Base-by-base conservation (phyloP, 1,284 basidiomycete species). In the Mycena sp. region DNA sequence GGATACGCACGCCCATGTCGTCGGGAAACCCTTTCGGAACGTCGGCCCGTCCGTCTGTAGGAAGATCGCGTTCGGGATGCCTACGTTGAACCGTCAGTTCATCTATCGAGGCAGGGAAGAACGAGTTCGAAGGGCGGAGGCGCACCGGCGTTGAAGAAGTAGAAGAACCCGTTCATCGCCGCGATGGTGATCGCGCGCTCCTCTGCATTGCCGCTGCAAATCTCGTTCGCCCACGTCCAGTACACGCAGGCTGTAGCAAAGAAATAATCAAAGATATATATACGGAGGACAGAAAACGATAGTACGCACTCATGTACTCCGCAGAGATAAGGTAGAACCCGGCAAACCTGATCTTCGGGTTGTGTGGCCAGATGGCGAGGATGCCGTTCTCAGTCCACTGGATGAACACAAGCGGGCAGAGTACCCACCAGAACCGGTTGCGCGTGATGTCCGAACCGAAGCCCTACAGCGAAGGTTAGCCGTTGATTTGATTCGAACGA, bases 391-490 rank as follows among this genome's bases (percentile, higher is more conserved):
- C 65, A 19, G 62, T 61, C 48, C 28, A 32, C 29, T 32, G 32
- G 11, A 50, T 28, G 32, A 32, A 50, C 26, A 67, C 65, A 6
- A 69, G 30, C 3, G 67, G 67, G 29, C 61, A 58, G 46, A 69
- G 67, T 7, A 69, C 53, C 38, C 67, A 69, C 29, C 58, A 58
- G 52, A 69, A 69, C 10, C 67, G 51, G n/a, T 60, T 64, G 10
- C 67, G 65, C 30, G 65, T 67, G 9, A 67, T 52, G 35, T 69
- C 67, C 28, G 62, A 64, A 25, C 62, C 58, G 28, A 69, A 65
- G 12, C 67, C 67, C 65, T 65, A 23, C n/a, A n/a, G n/a, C n/a
- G n/a, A n/a, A n/a, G n/a, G n/a, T n/a, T n/a, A n/a, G n/a, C n/a
- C n/a, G n/a, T n/a, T n/a, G n/a, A n/a, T n/a, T n/a, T n/a, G n/a